These are phyloP conservation scores for Thielaviopsis cerberus DNA, from an alignment of 2,329 filamentous ascomycete genomes.

Conservation along the genomic window DNA sequence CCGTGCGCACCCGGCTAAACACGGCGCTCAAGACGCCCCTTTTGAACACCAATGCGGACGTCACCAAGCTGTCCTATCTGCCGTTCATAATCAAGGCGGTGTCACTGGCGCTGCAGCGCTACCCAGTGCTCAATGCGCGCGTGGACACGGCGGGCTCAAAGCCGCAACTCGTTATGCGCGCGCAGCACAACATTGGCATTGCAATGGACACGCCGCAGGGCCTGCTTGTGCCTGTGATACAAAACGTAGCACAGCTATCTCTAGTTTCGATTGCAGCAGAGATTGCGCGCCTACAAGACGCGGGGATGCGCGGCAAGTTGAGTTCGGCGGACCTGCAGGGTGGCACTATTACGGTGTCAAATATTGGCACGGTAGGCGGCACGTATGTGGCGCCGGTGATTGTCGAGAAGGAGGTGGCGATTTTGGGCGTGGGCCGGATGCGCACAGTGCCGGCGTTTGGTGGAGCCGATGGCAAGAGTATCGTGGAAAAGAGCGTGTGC, in stretches of 20 bases:
- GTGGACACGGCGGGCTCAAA: slow-evolving; percentile 48
- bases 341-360: slow-evolving; percentile 87
- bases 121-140: slow-evolving; percentile 73
- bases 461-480: slow-evolving; percentile 27
- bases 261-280: slow-evolving; percentile 64
- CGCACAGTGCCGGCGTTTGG: slow-evolving; percentile 63
- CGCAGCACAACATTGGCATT: slow-evolving; percentile 83
- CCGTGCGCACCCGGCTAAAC: slow-evolving; percentile 60
- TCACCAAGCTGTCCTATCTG: slow-evolving; percentile 65
- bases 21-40: slow-evolving; percentile 27
- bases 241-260: slow-evolving; percentile 58
- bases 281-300: slow-evolving; percentile 50
- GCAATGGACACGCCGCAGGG: slow-evolving; percentile 86
- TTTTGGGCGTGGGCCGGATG: slow-evolving; percentile 71
- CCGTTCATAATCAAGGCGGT: slow-evolving; percentile 94
- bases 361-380: slow-evolving; percentile 88
- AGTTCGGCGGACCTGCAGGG: slow-evolving; percentile 57
- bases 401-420: slow-evolving; percentile 76
- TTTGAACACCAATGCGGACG: slow-evolving; percentile 26
- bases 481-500: slow-evolving; percentile 61
- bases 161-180: slow-evolving; percentile 58
- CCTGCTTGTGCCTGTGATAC: slow-evolving; percentile 79
- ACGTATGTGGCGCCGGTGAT: slow-evolving; percentile 84
- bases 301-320: slow-evolving; percentile 59
- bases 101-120: slow-evolving; percentile 62